phyloP scores from a whole-genome alignment of 148 eudicot genomes.

The Rhododendron williamsianum region DNA sequence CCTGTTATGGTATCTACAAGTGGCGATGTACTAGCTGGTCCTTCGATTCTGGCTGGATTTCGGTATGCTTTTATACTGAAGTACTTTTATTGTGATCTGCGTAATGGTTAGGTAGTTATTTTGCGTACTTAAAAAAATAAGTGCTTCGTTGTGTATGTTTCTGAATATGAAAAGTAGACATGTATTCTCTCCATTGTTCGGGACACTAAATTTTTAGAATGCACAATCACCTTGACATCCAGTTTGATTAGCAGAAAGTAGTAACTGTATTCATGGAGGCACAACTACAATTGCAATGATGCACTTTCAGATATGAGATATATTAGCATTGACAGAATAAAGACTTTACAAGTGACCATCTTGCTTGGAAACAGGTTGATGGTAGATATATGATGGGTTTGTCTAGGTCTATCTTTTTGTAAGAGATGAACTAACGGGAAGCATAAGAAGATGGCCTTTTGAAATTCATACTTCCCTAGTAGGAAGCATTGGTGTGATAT shows the following conservation, averaged over 20 bases:
- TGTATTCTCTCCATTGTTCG: neutral
- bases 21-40: conserved; percentile 80
- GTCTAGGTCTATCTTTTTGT: no score
- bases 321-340: neutral
- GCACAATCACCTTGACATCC: neutral
- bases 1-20: conserved; percentile 99
- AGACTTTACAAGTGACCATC: neutral
- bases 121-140: neutral
- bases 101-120: neutral
- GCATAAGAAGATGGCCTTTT: neutral
- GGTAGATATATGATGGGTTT: neutral
- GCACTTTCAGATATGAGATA: neutral
- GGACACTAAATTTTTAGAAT: neutral
- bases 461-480: neutral
- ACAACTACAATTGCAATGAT: neutral
- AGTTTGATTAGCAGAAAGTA: neutral
- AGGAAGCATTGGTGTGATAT: no score
- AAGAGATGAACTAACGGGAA: no score
- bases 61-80: conserved; percentile 34
- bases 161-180: neutral
- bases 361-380: neutral
- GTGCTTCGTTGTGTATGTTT: neutral
- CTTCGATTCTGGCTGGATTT: conserved; percentile 56
- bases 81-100: neutral
- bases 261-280: neutral